These are phyloP conservation scores for Hymenoscyphus fructigenus DNA, from an alignment of 2,329 filamentous ascomycete species.

Conservation along the genomic window DNA sequence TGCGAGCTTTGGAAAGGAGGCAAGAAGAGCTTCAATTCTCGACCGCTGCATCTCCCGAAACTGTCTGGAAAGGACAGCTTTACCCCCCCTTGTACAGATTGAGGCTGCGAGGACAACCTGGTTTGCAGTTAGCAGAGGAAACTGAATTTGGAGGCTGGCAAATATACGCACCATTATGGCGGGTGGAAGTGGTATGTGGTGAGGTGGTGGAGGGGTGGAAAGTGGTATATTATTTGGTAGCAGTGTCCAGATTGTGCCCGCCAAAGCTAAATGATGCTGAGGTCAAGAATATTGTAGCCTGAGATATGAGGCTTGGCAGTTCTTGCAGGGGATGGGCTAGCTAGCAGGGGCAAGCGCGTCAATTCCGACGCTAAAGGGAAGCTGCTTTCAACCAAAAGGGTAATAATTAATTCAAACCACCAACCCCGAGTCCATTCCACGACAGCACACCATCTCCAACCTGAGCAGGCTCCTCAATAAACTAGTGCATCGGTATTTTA, in stretches of 20 bases:
- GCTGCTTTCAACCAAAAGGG: background rate
- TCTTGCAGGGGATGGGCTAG: background rate
- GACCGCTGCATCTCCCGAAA: conserved; percentile 98
- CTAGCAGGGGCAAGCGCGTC: background rate
- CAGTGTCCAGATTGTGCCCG: conserved; percentile 15
- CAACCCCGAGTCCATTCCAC: background rate
- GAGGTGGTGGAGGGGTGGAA: conserved; percentile 10
- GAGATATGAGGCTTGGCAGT: background rate
- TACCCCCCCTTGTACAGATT: conserved; percentile 97
- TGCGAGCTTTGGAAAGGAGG: conserved; percentile 95
- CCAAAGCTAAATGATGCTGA: background rate
- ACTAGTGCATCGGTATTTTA: background rate
- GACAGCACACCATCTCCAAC: background rate
- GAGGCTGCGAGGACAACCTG: conserved; percentile 98
- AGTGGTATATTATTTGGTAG: conserved; percentile 12
- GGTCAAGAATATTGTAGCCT: background rate
- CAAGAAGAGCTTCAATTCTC: conserved; percentile 91
- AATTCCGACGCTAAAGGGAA: background rate
- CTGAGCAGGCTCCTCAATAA: background rate
- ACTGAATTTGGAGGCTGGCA: background rate
- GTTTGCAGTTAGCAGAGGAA: conserved; percentile 20
- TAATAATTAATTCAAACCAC: background rate
- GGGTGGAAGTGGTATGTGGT: conserved; percentile 7
- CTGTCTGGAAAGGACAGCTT: conserved; percentile 95
- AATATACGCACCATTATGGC: conserved; percentile 24